Conservation (phyloP, 1,284 basidiomycete genomes). For the Exobasidium cylindrosporum region DNA sequence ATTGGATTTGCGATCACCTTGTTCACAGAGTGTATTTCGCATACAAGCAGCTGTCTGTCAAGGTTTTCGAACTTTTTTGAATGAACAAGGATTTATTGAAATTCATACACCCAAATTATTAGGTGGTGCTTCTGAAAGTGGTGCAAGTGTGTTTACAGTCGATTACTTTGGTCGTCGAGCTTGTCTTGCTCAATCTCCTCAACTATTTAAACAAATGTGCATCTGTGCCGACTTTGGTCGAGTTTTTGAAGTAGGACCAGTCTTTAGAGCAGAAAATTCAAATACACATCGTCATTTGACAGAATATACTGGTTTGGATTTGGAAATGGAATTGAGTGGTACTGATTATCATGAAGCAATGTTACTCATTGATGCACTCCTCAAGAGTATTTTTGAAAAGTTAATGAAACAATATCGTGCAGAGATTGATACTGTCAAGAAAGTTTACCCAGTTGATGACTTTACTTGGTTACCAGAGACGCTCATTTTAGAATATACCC, state of each 20-base stretch:
- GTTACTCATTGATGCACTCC: conserved; percentile 43
- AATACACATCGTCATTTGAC: conserved; percentile 51
- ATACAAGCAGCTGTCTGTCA: conserved; percentile 46
- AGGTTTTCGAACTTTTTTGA: conserved; percentile 43
- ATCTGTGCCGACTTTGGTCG: conserved; percentile 47
- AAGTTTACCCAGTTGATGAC: conserved; percentile 40
- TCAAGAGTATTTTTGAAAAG: conserved; percentile 45
- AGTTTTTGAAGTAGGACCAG: conserved; percentile 52
- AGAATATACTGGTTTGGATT: conserved; percentile 51
- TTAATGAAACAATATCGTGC: conserved; percentile 30
- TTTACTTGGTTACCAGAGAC: conserved; percentile 56
- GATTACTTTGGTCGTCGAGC: conserved; percentile 51
- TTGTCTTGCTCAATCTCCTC: conserved; percentile 47
- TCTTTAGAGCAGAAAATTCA: conserved; percentile 52
- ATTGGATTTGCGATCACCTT: conserved; percentile 47
- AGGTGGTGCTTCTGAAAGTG: conserved; percentile 48
- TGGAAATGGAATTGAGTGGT: conserved; percentile 47
- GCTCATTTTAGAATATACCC: conserved; percentile 69
- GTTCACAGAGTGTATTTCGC: conserved; percentile 47
- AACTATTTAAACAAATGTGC: conserved; percentile 53
- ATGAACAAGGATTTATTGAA: conserved; percentile 39
- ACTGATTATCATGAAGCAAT: conserved; percentile 51
- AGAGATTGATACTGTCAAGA: conserved; percentile 35
- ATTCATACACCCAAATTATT: conserved; percentile 53
- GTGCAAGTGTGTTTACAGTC: conserved; percentile 47